Evolutionary conservation across 2,329 filamentous ascomycete species (phyloP).

Genomic region (Alternaria arbusti): DNA sequence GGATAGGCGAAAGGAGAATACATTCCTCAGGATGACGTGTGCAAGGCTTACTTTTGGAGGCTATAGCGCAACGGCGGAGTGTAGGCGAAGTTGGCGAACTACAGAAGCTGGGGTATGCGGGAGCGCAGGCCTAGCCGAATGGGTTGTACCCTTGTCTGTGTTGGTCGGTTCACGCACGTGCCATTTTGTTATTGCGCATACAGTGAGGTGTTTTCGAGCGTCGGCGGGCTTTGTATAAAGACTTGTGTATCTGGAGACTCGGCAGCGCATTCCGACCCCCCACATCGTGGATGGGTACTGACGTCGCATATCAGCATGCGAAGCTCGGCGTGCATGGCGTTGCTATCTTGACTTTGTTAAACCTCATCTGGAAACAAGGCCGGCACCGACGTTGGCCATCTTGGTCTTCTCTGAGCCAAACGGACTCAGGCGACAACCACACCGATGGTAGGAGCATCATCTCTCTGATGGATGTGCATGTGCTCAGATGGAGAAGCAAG

Average conservation of each 20-base stretch:
- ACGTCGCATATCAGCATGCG: not conserved
- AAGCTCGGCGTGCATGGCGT: conserved; percentile 1
- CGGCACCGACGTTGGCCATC: conserved; percentile 13
- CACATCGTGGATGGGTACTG: not conserved
- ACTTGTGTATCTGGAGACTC: conserved; percentile 1
- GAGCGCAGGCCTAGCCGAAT: conserved; percentile 9
- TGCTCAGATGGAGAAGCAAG: conserved; percentile 17
- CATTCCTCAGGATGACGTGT: not conserved
- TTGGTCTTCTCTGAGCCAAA: not conserved
- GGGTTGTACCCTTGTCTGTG: not conserved
- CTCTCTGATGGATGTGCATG: conserved; percentile 11
- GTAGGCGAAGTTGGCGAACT: conserved; percentile 2
- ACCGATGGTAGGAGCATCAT: not conserved
- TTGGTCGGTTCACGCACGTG: not conserved
- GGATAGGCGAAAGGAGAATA: not conserved
- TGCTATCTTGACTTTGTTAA: conserved; percentile 9
- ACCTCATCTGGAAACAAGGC: conserved; percentile 38
- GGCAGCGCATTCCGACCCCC: conserved; percentile 17
- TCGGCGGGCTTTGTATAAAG: not conserved
- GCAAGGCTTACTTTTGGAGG: conserved; percentile 2
- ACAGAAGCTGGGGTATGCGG: conserved; percentile 10
- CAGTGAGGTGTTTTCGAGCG: not conserved
- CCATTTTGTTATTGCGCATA: not conserved
- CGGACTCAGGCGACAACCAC: not conserved
- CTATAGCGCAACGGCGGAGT: conserved; percentile 6